A percentile compares a stretch with the other conserved stretches of the same genome.
phyloP scores from a whole-genome alignment of 2,329 filamentous ascomycete genomes.

The Teratosphaeria epicoccoides region DNA sequence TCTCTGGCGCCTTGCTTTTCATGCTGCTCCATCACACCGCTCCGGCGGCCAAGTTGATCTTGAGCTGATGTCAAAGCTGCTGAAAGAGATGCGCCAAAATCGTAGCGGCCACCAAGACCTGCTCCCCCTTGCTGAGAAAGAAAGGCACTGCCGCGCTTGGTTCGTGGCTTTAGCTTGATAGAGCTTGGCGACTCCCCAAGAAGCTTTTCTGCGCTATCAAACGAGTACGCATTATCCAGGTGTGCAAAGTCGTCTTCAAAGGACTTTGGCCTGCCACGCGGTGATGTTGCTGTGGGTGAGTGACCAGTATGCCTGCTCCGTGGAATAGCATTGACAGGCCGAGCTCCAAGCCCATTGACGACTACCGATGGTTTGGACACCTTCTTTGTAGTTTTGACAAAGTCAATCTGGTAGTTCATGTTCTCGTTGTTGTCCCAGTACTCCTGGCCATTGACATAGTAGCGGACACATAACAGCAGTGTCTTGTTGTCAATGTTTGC shows the following conservation, averaged over 20 bases:
- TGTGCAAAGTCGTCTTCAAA: conserved; percentile 62
- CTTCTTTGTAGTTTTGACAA: conserved; percentile 39
- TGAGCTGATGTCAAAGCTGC: conserved; percentile 71
- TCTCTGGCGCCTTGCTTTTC: conserved; percentile 28
- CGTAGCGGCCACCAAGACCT: conserved; percentile 70
- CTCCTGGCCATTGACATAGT: conserved; percentile 71
- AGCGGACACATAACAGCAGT: conserved; percentile 82
- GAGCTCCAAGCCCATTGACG: conserved; percentile 22
- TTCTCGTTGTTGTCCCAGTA: conserved; percentile 90
- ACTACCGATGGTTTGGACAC: conserved; percentile 12
- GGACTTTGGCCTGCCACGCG: conserved; percentile 37
- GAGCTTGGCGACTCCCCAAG: conserved; percentile 51
- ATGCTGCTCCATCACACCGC: conserved; percentile 31
- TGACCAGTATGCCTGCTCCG: conserved; percentile 36
- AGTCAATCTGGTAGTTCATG: conserved; percentile 90
- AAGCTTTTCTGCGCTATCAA: conserved; percentile 30
- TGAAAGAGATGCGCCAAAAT: conserved; percentile 84
- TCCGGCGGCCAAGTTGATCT: conserved; percentile 48
- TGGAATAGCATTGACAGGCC: conserved; percentile 43
- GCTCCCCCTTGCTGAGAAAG: conserved; percentile 51
- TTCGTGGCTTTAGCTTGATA: conserved; percentile 58
- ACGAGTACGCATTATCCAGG: conserved; percentile 36
- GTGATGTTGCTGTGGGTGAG: conserved; percentile 33
- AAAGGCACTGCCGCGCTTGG: conserved; percentile 50
- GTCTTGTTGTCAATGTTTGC: conserved; percentile 89